phyloP scores from a whole-genome alignment of 1,284 basidiomycete genomes.

The Ustilago shanxiensis region DNA sequence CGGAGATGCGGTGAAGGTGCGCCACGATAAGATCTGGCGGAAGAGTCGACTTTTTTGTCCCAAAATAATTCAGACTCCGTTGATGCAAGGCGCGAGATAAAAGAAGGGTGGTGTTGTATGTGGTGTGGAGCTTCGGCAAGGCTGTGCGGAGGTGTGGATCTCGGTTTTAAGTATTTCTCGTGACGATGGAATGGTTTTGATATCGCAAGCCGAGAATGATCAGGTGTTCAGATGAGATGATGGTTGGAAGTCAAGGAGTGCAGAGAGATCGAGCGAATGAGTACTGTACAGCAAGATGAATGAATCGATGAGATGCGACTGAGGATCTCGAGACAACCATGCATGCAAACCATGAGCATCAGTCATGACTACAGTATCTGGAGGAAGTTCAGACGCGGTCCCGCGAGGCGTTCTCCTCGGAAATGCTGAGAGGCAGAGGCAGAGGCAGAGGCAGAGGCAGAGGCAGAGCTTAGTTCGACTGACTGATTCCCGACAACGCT shows the following conservation, averaged over 20 bases:
- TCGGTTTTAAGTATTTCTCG: not conserved
- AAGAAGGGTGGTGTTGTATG: no score
- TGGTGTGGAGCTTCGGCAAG: not conserved
- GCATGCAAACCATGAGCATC: not conserved
- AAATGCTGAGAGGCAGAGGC: no score
- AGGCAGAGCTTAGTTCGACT: not conserved
- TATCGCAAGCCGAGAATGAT: not conserved
- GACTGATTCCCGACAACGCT: not conserved
- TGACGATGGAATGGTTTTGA: not conserved
- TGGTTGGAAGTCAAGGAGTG: not conserved
- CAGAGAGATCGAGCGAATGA: not conserved
- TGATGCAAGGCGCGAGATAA: constrained; percentile 11
- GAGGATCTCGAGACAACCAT: constrained; percentile 1
- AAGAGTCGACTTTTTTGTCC: constrained; percentile 1
- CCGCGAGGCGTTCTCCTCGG: no score
- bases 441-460: no score
- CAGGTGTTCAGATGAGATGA: no score
- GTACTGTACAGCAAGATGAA: no score
- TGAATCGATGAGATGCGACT: not conserved
- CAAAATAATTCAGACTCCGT: constrained; percentile 17
- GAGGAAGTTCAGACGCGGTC: not conserved
- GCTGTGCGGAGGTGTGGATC: not conserved
- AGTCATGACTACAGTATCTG: not conserved
- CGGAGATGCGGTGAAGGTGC: constrained; percentile 5
- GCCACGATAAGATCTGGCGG: constrained; percentile 11